Conservation (phyloP, 2,329 filamentous ascomycete genomes). For the Calonectria honghensis region DNA sequence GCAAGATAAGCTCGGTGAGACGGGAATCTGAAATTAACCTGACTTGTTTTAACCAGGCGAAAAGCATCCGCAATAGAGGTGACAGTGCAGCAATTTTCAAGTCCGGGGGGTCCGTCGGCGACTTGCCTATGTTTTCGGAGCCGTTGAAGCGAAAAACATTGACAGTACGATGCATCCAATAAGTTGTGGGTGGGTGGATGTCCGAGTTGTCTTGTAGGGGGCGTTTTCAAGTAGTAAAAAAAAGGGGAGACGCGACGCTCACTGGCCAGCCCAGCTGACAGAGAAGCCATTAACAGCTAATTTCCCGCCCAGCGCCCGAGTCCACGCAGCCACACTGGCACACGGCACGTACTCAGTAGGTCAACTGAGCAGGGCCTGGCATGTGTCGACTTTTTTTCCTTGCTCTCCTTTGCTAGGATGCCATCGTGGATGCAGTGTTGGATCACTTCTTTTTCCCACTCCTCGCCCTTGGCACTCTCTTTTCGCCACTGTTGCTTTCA, state of each 20-base stretch:
- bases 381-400: slow-evolving; percentile 41
- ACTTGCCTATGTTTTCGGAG: neutral
- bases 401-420: slow-evolving; percentile 23
- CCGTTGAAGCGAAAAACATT: slow-evolving; percentile 12
- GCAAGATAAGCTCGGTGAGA: neutral
- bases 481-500: neutral
- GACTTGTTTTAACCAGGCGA: neutral
- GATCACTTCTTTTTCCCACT: slow-evolving; percentile 18
- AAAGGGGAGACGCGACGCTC: slow-evolving; percentile 51
- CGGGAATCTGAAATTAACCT: neutral
- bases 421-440: slow-evolving; percentile 31
- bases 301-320: slow-evolving; percentile 46
- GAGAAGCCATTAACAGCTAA: slow-evolving; percentile 55
- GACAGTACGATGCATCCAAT: slow-evolving; percentile 27
- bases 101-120: slow-evolving; percentile 1
- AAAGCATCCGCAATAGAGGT: neutral
- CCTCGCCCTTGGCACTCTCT: neutral
- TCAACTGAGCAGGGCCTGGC: slow-evolving; percentile 44
- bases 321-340: slow-evolving; percentile 19
- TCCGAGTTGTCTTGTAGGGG: neutral
- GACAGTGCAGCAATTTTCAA: neutral
- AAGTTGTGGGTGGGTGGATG: slow-evolving; percentile 1
- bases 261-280: slow-evolving; percentile 52
- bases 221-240: slow-evolving; percentile 20
- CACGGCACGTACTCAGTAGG: slow-evolving; percentile 20